These are phyloP conservation scores for Saksenaea oblongispora DNA, from an alignment of 371 early-diverging fungal species.

Conservation along the genomic window DNA sequence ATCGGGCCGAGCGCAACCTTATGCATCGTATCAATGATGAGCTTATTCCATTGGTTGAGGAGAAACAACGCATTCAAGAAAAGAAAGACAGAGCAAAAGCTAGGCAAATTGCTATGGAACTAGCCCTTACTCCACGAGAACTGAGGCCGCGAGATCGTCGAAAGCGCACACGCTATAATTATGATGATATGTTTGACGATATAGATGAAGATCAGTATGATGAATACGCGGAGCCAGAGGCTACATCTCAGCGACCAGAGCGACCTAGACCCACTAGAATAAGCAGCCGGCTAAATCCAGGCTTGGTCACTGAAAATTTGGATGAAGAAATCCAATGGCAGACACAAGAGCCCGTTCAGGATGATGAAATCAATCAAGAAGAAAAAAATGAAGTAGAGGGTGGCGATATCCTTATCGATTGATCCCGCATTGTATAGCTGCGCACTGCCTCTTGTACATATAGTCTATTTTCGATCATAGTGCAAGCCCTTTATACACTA, in stretches of 20 bases:
- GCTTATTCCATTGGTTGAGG: conserved; percentile 1
- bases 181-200: not conserved
- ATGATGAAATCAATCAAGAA: not conserved
- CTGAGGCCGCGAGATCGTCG: conserved; percentile 1
- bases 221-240: not conserved
- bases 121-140: conserved; percentile 4
- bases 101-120: conserved; percentile 4
- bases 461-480: too few relatives aligned
- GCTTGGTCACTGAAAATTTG: not conserved
- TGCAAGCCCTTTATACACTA: too few relatives aligned
- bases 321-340: not conserved
- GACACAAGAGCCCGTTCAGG: not conserved
- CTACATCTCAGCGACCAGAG: not conserved
- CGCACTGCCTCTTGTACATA: not conserved
- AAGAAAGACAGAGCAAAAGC: conserved; percentile 4
- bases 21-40: not conserved
- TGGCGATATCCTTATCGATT: not conserved
- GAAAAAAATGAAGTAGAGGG: not conserved
- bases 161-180: not conserved
- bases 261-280: not conserved
- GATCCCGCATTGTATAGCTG: not conserved
- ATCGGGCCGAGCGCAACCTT: not conserved
- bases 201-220: not conserved
- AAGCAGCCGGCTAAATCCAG: not conserved
- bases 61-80: not conserved